These are phyloP conservation scores for Phytophthora niederhauseri DNA, from an alignment of 352 stramenopile species.

Conservation along the genomic window DNA sequence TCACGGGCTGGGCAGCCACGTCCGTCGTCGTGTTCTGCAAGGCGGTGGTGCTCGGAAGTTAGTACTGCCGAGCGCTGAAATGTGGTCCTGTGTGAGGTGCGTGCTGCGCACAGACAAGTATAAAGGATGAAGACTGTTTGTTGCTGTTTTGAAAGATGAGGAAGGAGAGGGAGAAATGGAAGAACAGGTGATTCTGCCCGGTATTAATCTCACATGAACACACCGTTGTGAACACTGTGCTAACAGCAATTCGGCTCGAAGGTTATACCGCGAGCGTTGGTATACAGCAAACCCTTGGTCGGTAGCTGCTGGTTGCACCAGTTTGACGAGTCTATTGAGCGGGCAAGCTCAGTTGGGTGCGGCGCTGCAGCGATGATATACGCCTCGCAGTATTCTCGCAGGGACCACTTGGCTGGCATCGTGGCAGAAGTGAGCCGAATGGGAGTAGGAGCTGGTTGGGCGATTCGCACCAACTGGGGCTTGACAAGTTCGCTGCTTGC, in stretches of 20 bases:
- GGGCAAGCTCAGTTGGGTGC: background rate
- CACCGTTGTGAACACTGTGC: background rate
- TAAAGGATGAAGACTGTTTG: constrained; percentile 12
- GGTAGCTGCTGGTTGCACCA: background rate
- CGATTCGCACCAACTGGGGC: background rate
- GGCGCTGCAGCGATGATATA: background rate
- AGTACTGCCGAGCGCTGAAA: constrained; percentile 1
- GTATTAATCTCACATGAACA: constrained; percentile 7
- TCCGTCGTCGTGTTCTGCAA: constrained; percentile 64
- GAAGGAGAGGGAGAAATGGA: background rate
- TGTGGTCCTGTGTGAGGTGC: constrained; percentile 17
- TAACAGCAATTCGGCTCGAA: constrained; percentile 1
- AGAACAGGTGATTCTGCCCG: background rate
- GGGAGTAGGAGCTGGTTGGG: background rate
- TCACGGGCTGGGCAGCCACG: constrained; percentile 61
- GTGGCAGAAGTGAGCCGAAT: background rate
- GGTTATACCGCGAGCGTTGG: background rate
- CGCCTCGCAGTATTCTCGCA: background rate
- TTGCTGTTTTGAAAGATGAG: constrained; percentile 12
- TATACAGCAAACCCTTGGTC: background rate
- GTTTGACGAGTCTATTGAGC: no score
- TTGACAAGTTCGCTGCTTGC: background rate
- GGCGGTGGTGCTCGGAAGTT: constrained; percentile 49
- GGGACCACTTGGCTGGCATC: background rate
- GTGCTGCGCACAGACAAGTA: constrained; percentile 14